A percentile compares a stretch with the other conserved stretches of the same genome.
These are phyloP conservation scores for Silene noctiflora DNA, from an alignment of 179 eudicot genomes.

Conservation along the genomic window DNA sequence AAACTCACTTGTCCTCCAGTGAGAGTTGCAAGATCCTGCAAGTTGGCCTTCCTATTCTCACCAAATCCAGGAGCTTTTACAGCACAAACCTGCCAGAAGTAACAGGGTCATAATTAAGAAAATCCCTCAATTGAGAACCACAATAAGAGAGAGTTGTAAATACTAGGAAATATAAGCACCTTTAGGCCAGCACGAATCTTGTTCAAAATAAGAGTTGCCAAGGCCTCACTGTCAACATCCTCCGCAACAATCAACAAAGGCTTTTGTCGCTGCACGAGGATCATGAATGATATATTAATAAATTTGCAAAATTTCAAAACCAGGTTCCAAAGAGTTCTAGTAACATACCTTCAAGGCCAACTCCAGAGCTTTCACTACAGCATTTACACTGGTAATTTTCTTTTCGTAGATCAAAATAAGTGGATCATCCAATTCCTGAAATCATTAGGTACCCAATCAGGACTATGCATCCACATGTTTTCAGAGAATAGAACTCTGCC, in stretches of 20 bases:
- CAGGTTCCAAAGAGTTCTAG: neutral
- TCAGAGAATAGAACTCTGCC: too few relatives aligned
- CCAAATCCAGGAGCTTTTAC: constrained; percentile 97
- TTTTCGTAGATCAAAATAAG: constrained; percentile 47
- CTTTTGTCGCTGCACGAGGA: constrained; percentile 64
- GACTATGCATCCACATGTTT: neutral
- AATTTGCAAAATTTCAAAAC: neutral
- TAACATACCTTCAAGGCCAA: constrained; percentile 42
- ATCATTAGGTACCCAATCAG: neutral
- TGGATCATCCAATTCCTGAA: constrained; percentile 52
- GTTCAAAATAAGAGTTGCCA: constrained; percentile 88
- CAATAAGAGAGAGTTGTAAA: neutral
- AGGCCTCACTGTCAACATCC: constrained; percentile 92
- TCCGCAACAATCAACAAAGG: constrained; percentile 87
- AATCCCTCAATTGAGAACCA: neutral
- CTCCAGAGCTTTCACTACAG: constrained; percentile 49
- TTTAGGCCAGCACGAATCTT: constrained; percentile 94
- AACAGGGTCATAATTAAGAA: neutral
- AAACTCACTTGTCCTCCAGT: constrained; percentile 75
- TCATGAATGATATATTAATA: constrained; percentile 22
- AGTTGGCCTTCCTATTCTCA: constrained; percentile 72
- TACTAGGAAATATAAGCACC: constrained; percentile 34
- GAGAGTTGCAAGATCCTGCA: constrained; percentile 86
- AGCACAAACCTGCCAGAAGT: constrained; percentile 64
- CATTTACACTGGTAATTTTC: constrained; percentile 45